Conservation (phyloP, 306 rosid genomes). For the Astragalus membranaceus region DNA sequence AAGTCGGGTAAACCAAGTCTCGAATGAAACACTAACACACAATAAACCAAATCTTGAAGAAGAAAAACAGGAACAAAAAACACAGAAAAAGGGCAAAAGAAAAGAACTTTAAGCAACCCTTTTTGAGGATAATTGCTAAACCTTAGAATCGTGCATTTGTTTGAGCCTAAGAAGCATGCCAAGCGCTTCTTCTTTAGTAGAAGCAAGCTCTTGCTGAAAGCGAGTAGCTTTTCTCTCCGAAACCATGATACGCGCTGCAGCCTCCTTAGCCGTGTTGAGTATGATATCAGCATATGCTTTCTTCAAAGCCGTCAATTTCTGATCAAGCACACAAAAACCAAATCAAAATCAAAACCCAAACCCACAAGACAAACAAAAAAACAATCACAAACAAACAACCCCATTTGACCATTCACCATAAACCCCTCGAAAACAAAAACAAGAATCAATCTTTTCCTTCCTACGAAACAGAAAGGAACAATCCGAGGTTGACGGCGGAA, state of each 20-base stretch:
- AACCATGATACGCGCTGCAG: slow-evolving; percentile 67
- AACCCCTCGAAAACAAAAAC: not conserved
- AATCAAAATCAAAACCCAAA: slow-evolving; percentile 19
- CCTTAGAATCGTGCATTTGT: slow-evolving; percentile 76
- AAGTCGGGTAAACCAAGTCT: slow-evolving; percentile 11
- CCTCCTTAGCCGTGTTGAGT: slow-evolving; percentile 75
- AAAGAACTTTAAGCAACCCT: slow-evolving; percentile 7
- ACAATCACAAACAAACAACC: slow-evolving; percentile 18
- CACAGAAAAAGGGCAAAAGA: not conserved
- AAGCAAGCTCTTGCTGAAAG: slow-evolving; percentile 50
- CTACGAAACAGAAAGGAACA: not conserved
- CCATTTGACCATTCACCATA: not conserved
- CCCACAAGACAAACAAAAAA: not conserved
- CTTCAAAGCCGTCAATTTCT: slow-evolving; percentile 82
- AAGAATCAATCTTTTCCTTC: not conserved
- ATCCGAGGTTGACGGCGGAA: slow-evolving; percentile 13
- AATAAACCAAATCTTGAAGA: not conserved
- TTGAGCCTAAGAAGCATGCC: slow-evolving; percentile 71
- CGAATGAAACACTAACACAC: slow-evolving; percentile 5
- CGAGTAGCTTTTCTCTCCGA: slow-evolving; percentile 62
- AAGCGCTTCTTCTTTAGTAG: slow-evolving; percentile 59
- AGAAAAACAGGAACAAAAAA: not conserved
- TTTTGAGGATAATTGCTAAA: slow-evolving; percentile 1
- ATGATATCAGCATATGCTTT: slow-evolving; percentile 80
- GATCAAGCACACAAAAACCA: slow-evolving; percentile 14